These are phyloP conservation scores for Funneliformis mosseae DNA, from an alignment of 192 early-diverging fungal genomes.

Conservation along the genomic window DNA sequence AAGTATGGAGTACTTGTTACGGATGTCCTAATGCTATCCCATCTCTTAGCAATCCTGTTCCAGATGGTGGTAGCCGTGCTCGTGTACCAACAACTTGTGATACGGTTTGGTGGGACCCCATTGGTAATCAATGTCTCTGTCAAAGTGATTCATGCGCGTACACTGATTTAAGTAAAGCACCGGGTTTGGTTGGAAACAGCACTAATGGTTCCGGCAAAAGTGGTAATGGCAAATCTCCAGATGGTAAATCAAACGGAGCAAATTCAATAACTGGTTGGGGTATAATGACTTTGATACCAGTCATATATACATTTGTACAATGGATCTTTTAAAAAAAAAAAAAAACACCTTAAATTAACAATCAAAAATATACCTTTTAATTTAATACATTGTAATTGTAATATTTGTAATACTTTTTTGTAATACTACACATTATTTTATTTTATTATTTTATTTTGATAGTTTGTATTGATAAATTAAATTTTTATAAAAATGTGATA, in stretches of 20 bases:
- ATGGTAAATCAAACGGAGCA: slow-evolving; percentile 28
- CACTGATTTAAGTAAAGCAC: slow-evolving; percentile 42
- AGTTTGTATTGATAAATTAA: no score
- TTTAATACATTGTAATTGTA: no score
- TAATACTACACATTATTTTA: no score
- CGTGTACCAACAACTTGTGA: slow-evolving; percentile 64
- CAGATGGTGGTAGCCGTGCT: slow-evolving; percentile 42
- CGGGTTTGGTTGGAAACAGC: not conserved
- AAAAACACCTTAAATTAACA: no score
- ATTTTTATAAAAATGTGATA: no score
- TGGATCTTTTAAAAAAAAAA: not conserved
- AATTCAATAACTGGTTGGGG: slow-evolving; percentile 1
- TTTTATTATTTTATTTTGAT: no score
- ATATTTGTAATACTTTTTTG: no score
- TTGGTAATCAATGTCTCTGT: slow-evolving; percentile 64
- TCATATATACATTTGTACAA: not conserved
- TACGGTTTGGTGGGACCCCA: slow-evolving; percentile 71
- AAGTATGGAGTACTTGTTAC: slow-evolving; percentile 58
- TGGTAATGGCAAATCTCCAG: slow-evolving; percentile 25
- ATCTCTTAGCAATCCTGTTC: slow-evolving; percentile 46
- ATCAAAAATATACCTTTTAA: no score
- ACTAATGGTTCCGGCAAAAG: not conserved
- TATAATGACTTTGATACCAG: not conserved
- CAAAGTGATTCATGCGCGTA: slow-evolving; percentile 55
- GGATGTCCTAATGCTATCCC: slow-evolving; percentile 53